A percentile compares a stretch with the other conserved stretches of the same genome.
These are phyloP conservation scores for Casuarina glauca DNA, from an alignment of 306 rosid genomes.

Conservation along the genomic window DNA sequence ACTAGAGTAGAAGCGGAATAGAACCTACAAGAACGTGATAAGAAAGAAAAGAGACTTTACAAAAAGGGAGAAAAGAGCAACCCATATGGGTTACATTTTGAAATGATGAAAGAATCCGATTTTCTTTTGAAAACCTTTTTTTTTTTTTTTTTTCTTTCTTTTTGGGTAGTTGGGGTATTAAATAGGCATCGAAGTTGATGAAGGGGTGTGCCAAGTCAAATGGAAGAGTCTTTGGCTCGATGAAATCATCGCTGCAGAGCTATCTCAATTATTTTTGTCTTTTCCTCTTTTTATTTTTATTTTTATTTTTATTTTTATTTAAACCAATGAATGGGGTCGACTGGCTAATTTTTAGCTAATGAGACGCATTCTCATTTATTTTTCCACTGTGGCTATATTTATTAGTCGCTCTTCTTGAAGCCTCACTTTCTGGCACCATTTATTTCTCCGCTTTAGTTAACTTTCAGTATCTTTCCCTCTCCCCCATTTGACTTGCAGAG, in stretches of 20 bases:
- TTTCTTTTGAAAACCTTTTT: slow-evolving; percentile 17
- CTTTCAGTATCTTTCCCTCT: slow-evolving; percentile 6
- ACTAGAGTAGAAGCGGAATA: slow-evolving; percentile 41
- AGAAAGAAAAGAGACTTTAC: slow-evolving; percentile 17
- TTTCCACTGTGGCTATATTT: slow-evolving; percentile 16
- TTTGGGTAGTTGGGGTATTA: slow-evolving; percentile 16
- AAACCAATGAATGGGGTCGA: not conserved
- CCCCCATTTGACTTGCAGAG: slow-evolving; percentile 33
- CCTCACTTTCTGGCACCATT: slow-evolving; percentile 36
- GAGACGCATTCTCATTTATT: slow-evolving; percentile 27
- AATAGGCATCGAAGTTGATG: slow-evolving; percentile 58
- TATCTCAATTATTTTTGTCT: not conserved
- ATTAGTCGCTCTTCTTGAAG: slow-evolving; percentile 12
- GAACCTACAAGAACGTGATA: slow-evolving; percentile 42
- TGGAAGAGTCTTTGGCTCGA: slow-evolving; percentile 24
- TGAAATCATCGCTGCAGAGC: slow-evolving; percentile 18
- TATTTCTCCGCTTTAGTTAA: slow-evolving; percentile 18
- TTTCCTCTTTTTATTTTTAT: not conserved
- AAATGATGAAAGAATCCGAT: slow-evolving; percentile 2
- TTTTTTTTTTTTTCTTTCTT: slow-evolving; percentile 13
- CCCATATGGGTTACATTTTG: slow-evolving; percentile 27
- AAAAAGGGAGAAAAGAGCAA: not conserved
- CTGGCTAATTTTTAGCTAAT: slow-evolving; percentile 15
- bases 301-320: not conserved
- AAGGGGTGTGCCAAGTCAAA: slow-evolving; percentile 47